phyloP scores from a whole-genome alignment of 164 flowering plant genomes.

The Protea cynaroides region DNA sequence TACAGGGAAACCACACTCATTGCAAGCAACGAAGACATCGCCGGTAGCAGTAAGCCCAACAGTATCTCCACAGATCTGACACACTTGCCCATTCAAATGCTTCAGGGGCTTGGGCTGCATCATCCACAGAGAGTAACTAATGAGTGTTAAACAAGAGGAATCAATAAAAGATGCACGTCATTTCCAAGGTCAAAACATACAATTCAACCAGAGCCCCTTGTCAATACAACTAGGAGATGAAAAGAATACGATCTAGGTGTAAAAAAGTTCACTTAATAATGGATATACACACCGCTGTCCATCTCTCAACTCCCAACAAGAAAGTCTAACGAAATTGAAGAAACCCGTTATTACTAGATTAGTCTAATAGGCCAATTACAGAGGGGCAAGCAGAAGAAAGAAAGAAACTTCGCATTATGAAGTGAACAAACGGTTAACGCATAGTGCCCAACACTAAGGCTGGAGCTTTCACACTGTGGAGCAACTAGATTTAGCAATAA shows the following conservation, averaged over 20 bases:
- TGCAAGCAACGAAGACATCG: constrained; percentile 94
- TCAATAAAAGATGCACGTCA: background rate
- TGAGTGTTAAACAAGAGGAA: background rate
- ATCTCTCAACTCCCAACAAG: too few species aligned
- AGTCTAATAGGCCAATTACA: background rate
- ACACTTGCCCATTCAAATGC: constrained; percentile 69
- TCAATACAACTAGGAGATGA: too few species aligned
- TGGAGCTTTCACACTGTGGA: background rate
- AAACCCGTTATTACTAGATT: background rate
- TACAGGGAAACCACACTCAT: constrained; percentile 97
- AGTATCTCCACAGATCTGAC: constrained; percentile 95
- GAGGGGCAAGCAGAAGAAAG: background rate
- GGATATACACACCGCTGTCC: background rate
- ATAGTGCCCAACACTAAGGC: background rate
- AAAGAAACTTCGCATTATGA: background rate
- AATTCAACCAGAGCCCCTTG: too few species aligned
- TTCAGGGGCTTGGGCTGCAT: constrained; percentile 82
- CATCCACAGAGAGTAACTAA: constrained; percentile 4
- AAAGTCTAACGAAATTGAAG: background rate
- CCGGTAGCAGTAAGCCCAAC: constrained; percentile 69
- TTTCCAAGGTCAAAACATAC: too few species aligned
- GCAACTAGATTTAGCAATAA: background rate
- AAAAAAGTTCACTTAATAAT: too few species aligned
- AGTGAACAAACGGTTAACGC: background rate
- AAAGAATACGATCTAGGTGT: too few species aligned